Percentiles rank a stretch among this genome's conserved stretches.
These are phyloP conservation scores for Suhomyces yuchorum DNA, from an alignment of 1,139 yeast species.

Conservation along the genomic window DNA sequence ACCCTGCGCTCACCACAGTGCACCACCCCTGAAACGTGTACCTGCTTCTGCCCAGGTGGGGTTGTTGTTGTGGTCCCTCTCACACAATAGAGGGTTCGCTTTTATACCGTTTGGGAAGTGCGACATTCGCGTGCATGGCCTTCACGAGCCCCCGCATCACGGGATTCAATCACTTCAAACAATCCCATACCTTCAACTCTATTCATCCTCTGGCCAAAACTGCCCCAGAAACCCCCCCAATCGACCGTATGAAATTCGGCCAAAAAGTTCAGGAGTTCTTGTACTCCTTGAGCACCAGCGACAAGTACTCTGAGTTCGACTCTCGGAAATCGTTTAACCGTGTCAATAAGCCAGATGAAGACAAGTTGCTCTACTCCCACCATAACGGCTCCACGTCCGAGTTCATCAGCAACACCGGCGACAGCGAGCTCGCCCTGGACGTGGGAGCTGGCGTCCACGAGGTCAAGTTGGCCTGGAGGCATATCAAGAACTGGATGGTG, in stretches of 20 bases:
- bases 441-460: slow-evolving; percentile 56
- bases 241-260: slow-evolving; percentile 31
- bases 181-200: background rate
- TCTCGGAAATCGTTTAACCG: slow-evolving; percentile 52
- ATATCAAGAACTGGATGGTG: slow-evolving; percentile 61
- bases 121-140: slow-evolving; percentile 1
- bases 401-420: slow-evolving; percentile 13
- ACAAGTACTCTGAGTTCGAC: slow-evolving; percentile 69
- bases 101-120: background rate
- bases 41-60: background rate
- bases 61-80: background rate
- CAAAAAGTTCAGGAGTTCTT: slow-evolving; percentile 52
- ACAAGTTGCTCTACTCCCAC: slow-evolving; percentile 35
- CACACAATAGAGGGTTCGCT: background rate
- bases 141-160: slow-evolving; percentile 3
- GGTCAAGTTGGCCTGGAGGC: slow-evolving; percentile 67
- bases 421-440: slow-evolving; percentile 3
- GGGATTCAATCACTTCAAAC: background rate
- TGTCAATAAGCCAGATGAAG: slow-evolving; percentile 45
- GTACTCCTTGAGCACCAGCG: slow-evolving; percentile 66
- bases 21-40: background rate
- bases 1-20: no score
- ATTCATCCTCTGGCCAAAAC: background rate
- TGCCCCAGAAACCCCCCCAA: background rate
- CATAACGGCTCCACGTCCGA: slow-evolving; percentile 31